These are phyloP conservation scores for Citrus trifoliata DNA, from an alignment of 345 rosid species.

Conservation along the genomic window DNA sequence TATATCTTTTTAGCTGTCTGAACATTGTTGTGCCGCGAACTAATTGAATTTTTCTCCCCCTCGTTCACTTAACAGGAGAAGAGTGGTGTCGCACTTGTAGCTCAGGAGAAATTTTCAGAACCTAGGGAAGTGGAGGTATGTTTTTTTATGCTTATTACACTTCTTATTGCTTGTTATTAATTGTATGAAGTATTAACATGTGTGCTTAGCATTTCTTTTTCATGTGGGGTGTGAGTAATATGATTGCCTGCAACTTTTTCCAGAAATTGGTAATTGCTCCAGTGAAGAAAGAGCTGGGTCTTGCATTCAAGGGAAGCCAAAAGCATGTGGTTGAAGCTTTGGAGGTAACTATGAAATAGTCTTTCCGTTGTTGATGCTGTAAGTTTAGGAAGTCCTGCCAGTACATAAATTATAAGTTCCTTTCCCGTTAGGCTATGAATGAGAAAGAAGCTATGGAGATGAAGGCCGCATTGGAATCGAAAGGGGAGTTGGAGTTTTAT, in stretches of 20 bases:
- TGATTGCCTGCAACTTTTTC: neutral
- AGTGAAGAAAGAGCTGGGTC: conserved; percentile 83
- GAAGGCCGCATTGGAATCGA: conserved; percentile 71
- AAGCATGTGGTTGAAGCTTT: conserved; percentile 76
- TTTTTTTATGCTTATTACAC: too few species aligned
- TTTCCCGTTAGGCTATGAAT: conserved; percentile 60
- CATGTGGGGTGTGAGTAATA: neutral
- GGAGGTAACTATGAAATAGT: conserved; percentile 46
- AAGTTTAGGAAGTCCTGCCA: neutral
- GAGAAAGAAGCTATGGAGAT: conserved; percentile 89
- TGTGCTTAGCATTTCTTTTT: neutral
- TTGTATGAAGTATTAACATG: neutral
- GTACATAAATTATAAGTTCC: neutral
- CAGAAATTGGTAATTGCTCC: conserved; percentile 82
- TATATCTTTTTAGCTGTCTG: neutral
- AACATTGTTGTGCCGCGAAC: neutral
- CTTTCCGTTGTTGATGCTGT: neutral
- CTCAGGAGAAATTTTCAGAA: too few species aligned
- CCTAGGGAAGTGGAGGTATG: too few species aligned
- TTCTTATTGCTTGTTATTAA: neutral
- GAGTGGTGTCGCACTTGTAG: too few species aligned
- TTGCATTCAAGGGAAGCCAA: conserved; percentile 80
- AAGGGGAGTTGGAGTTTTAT: conserved; percentile 79
- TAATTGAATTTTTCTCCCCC: neutral
- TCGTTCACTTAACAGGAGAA: too few species aligned